Evolutionary conservation across 352 stramenopile species (phyloP).

Genomic region (Phytopythium aichiense): DNA sequence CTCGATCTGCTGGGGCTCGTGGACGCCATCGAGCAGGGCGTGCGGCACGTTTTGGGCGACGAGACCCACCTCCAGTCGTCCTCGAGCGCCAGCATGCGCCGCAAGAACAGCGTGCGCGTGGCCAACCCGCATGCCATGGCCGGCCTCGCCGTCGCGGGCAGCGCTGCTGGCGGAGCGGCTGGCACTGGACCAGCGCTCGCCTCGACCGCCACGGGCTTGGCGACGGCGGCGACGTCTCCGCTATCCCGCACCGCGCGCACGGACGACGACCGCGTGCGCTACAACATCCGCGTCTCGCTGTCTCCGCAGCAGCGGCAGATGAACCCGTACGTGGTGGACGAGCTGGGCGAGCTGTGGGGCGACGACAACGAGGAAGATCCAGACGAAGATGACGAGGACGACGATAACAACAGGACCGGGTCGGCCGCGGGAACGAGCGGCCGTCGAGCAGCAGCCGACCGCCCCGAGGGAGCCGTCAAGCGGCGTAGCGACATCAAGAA

Average conservation of each 20-base stretch:
- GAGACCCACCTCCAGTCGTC: slow-evolving; percentile 56
- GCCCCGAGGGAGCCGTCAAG: slow-evolving; percentile 23
- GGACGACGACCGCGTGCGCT: slow-evolving; percentile 58
- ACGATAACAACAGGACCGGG: slow-evolving; percentile 6
- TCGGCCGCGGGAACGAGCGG: not conserved
- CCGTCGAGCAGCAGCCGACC: not conserved
- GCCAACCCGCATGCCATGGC: slow-evolving; percentile 4
- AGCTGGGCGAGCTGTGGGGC: slow-evolving; percentile 4
- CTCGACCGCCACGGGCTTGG: not conserved
- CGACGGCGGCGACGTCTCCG: not conserved
- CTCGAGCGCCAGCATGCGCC: slow-evolving; percentile 45
- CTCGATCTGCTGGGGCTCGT: slow-evolving; percentile 61
- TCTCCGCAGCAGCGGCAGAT: slow-evolving; percentile 40
- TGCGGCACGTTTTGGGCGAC: slow-evolving; percentile 70
- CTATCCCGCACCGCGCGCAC: slow-evolving; percentile 21
- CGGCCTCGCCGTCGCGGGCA: not conserved
- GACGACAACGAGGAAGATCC: slow-evolving; percentile 24
- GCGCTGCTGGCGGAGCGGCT: not conserved
- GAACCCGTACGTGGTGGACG: slow-evolving; percentile 59
- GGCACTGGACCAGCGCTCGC: not conserved
- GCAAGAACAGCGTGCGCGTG: slow-evolving; percentile 71
- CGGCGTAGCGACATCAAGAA: slow-evolving; percentile 66
- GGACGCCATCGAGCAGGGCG: slow-evolving; percentile 72
- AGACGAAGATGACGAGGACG: slow-evolving; percentile 21
- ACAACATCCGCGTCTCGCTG: slow-evolving; percentile 69